phyloP scores from a whole-genome alignment of 306 rosid genomes.

The Vicia villosa region DNA sequence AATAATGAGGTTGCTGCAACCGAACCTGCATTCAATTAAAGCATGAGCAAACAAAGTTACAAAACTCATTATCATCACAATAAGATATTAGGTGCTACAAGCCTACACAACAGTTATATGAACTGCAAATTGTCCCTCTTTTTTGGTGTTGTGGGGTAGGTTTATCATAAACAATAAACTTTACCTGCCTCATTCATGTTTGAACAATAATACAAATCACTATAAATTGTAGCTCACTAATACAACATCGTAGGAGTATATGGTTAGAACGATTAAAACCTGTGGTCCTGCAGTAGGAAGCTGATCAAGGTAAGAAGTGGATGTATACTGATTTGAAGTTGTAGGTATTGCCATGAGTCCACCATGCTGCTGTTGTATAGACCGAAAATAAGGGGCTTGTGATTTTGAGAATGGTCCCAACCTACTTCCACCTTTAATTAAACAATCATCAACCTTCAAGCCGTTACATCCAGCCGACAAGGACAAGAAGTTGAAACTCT shows the following conservation, averaged over 20 bases:
- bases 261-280: constrained; percentile 49
- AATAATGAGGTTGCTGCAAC: constrained; percentile 52
- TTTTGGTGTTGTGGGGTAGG: neutral
- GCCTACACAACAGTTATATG: neutral
- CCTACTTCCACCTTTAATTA: constrained; percentile 43
- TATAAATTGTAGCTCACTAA: constrained; percentile 5
- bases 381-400: constrained; percentile 56
- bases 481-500: constrained; percentile 68
- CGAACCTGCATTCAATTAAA: constrained; percentile 42
- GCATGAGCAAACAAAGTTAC: constrained; percentile 17
- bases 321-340: constrained; percentile 48
- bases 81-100: constrained; percentile 4
- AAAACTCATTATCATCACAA: neutral
- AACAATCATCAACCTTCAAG: constrained; percentile 39
- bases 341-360: constrained; percentile 45
- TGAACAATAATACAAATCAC: constrained; percentile 37
- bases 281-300: constrained; percentile 53
- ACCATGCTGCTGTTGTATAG: constrained; percentile 50
- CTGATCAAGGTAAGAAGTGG: constrained; percentile 52
- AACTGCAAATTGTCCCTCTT: neutral
- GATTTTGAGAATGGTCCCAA: constrained; percentile 49
- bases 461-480: constrained; percentile 54
- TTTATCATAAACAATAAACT: constrained; percentile 8
- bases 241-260: constrained; percentile 32
- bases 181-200: constrained; percentile 19